phyloP scores from a whole-genome alignment of 2,329 filamentous ascomycete genomes.

The Colletotrichum agaves region DNA sequence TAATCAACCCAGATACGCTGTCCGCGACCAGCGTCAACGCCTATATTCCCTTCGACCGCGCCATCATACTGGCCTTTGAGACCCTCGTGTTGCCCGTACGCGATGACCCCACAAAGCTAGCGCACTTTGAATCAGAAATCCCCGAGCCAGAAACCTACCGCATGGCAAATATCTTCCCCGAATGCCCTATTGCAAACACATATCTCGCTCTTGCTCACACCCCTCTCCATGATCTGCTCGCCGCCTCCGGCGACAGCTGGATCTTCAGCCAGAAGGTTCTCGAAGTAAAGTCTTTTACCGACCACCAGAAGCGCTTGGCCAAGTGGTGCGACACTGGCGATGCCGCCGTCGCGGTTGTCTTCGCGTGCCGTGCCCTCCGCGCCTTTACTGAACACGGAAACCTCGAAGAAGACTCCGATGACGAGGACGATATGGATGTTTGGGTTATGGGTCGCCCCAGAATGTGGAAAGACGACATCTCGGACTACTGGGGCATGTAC shows the following conservation, averaged over 20 bases:
- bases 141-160: slow-evolving; percentile 41
- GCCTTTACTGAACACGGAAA: slow-evolving; percentile 46
- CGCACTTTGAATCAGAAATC: slow-evolving; percentile 41
- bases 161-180: slow-evolving; percentile 56
- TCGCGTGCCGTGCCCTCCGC: slow-evolving; percentile 64
- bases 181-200: slow-evolving; percentile 58
- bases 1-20: slow-evolving; percentile 45
- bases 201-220: slow-evolving; percentile 69
- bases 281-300: slow-evolving; percentile 54
- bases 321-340: slow-evolving; percentile 57
- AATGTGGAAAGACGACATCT: slow-evolving; percentile 51
- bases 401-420: slow-evolving; percentile 24
- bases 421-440: slow-evolving; percentile 17
- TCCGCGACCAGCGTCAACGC: slow-evolving; percentile 49
- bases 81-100: slow-evolving; percentile 52
- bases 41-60: slow-evolving; percentile 52
- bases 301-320: slow-evolving; percentile 59
- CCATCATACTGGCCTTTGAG: slow-evolving; percentile 53
- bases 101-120: slow-evolving; percentile 41
- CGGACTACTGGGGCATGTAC: slow-evolving; percentile 66
- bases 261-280: slow-evolving; percentile 65
- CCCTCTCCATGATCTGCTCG: slow-evolving; percentile 67
- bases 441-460: slow-evolving; percentile 29
- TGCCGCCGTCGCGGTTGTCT: slow-evolving; percentile 58
- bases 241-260: slow-evolving; percentile 69